Evolutionary conservation across 345 rosid species (phyloP).

Genomic region (Trapa incisa): DNA sequence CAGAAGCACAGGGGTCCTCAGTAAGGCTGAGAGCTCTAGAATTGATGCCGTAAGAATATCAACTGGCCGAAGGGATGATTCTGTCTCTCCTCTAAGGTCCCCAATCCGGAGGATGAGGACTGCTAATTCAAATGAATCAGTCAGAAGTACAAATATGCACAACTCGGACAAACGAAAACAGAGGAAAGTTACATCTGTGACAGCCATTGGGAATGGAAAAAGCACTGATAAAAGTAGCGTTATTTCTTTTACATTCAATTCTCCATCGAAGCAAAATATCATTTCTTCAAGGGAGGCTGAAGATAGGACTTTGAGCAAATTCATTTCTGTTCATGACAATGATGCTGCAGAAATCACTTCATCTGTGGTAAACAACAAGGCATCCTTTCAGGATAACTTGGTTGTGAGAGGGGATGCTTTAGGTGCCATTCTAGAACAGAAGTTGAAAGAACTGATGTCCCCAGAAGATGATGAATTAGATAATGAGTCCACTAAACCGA

Average conservation of each 20-base stretch:
- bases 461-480: conserved; percentile 48
- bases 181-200: conserved; percentile 20
- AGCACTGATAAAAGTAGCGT: conserved; percentile 18
- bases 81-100: conserved; percentile 25
- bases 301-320: conserved; percentile 20
- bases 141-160: conserved; percentile 24
- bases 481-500: conserved; percentile 22
- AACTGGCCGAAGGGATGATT: conserved; percentile 18
- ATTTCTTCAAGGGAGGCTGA: conserved; percentile 12
- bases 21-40: conserved; percentile 21
- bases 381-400: conserved; percentile 18
- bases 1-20: conserved; percentile 20
- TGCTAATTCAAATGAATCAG: conserved; percentile 24
- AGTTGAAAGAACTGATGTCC: conserved; percentile 52
- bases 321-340: conserved; percentile 1
- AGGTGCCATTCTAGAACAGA: conserved; percentile 56
- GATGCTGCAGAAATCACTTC: conserved; percentile 13
- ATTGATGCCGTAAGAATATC: conserved; percentile 24
- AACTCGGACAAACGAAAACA: conserved; percentile 20
- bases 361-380: conserved; percentile 16
- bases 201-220: conserved; percentile 18
- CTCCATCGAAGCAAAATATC: conserved; percentile 22
- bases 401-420: conserved; percentile 38
- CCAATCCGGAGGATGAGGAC: conserved; percentile 50
- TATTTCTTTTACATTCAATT: conserved; percentile 37